phyloP scores from a whole-genome alignment of 768 basidiomycete species.

The Suillus placidus region DNA sequence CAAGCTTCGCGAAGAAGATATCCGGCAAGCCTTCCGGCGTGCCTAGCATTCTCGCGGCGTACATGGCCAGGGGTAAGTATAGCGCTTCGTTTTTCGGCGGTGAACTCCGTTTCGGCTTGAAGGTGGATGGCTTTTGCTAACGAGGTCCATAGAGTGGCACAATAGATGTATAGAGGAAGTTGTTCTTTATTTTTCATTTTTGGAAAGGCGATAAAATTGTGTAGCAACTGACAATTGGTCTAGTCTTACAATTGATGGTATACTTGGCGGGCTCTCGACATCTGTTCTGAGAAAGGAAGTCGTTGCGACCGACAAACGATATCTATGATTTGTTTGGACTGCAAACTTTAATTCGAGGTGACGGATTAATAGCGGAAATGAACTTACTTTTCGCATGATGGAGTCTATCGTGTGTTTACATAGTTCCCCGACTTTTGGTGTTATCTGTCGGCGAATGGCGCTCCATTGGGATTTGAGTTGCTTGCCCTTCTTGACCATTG shows the following conservation, averaged over 20 bases:
- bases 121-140: constrained; percentile 86
- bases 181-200: constrained; percentile 17
- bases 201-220: background rate
- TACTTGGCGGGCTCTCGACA: background rate
- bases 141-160: constrained; percentile 72
- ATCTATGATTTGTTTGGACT: constrained; percentile 46
- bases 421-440: constrained; percentile 84
- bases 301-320: constrained; percentile 39
- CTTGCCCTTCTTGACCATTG: constrained; percentile 67
- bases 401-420: constrained; percentile 54
- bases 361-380: constrained; percentile 14
- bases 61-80: constrained; percentile 69
- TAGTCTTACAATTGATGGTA: background rate
- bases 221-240: background rate
- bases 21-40: constrained; percentile 61
- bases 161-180: constrained; percentile 50
- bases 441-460: constrained; percentile 73
- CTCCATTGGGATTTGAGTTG: constrained; percentile 63
- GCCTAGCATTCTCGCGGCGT: constrained; percentile 69
- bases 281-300: constrained; percentile 7
- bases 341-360: constrained; percentile 16
- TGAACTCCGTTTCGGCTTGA: constrained; percentile 93
- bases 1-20: constrained; percentile 81
- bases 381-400: constrained; percentile 65
- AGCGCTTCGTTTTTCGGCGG: constrained; percentile 84